Evolutionary conservation across 108 stramenopile species (phyloP), one percentile per base, ranked within the genome.

Genomic region (Pelagomonas calceolata): DNA sequence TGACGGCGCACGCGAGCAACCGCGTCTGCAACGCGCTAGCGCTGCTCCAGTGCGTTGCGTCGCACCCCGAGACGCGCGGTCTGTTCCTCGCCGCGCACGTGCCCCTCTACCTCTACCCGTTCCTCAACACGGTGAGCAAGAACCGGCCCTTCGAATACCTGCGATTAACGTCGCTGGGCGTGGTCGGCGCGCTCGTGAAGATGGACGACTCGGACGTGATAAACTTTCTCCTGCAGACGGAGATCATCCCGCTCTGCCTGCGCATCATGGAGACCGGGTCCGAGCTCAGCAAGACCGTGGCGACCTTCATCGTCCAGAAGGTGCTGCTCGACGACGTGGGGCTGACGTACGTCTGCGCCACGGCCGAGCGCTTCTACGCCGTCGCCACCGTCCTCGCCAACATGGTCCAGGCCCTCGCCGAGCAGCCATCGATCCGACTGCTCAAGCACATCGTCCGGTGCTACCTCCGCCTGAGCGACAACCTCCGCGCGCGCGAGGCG

Each of bases 261-360:
- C 81, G 88, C 35, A 89, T 89, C 39, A 89, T 89, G 88, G 98
- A 97, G 82, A 89, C 94, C 21, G 98, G 98, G 14, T 84, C 85
- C 36, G 98, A 99, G 76, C 89, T 99, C 18, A 85, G 84, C 76
- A 97, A 98, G 76, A 99, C 98, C 1, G 94, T 94, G 14, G 97
- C 97, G 0, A 99, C 98, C n/a, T 99, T 99, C 76, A 98, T 99
- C 65, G 95, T 98, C 7, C 95, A 99, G 81, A 99, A 99, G 82
- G 95, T 99, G 63, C 82, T 99, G 64, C 73, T 98, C 75, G 98
- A 99, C 78, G 95, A 99, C 72, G 84, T 85, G 43, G 98, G 98
- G 14, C 84, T 99, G 43, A 85, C 89, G 32, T 96, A 99, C 81
- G 95, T 99, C n/a, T 99, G 98, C 82, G 91, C 94, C 46, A 99